Conservation (phyloP, 2,329 filamentous ascomycete species). For the Apiospora kogelbergensis region DNA sequence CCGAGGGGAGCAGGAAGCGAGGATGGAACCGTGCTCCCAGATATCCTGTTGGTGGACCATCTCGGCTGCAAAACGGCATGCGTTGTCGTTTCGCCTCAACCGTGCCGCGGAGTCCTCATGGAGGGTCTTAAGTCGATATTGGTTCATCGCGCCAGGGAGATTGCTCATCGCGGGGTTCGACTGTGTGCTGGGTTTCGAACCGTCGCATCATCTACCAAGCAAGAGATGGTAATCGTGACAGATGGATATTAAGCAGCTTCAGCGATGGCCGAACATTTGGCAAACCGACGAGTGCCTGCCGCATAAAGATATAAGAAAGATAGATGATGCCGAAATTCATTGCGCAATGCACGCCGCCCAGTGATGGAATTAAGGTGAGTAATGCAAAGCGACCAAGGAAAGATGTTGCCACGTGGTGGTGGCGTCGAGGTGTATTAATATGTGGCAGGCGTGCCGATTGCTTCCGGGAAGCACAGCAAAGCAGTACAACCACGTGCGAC, state of each 20-base stretch:
- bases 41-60: neutral
- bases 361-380: conserved; percentile 7
- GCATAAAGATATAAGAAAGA: neutral
- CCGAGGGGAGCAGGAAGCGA: neutral
- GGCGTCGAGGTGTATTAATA: neutral
- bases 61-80: neutral
- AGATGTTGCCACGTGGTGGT: neutral
- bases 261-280: neutral
- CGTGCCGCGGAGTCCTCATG: neutral
- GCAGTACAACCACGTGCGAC: neutral
- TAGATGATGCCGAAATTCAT: neutral
- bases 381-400: neutral
- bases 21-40: neutral
- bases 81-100: neutral
- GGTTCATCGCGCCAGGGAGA: neutral
- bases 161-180: neutral
- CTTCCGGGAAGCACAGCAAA: neutral
- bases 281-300: neutral
- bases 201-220: neutral
- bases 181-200: neutral
- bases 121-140: neutral
- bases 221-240: neutral
- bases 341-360: conserved; percentile 6
- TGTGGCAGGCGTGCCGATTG: neutral
- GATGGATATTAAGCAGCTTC: neutral